Evolutionary conservation across 202 grass and related monocot genomes (phyloP), one percentile per base, ranked within the genome.

Genomic region (Schoenoplectus triqueter): DNA sequence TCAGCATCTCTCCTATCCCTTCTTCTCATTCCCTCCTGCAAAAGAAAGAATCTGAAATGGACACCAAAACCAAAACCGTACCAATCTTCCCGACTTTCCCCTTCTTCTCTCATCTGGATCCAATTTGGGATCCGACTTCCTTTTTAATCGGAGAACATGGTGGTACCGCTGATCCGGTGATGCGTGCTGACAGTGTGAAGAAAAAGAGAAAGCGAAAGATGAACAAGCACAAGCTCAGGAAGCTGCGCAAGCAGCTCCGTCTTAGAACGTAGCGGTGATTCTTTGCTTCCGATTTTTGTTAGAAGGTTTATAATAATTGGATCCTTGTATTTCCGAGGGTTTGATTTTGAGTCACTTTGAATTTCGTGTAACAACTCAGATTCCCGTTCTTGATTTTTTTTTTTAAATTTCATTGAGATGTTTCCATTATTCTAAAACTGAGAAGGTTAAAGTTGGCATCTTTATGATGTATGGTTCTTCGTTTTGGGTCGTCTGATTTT

Each of bases 151-250:
- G 80, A 87, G 89, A 87, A 86, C 48, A 71, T 67, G 46, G 17
- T 13, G 59, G 9, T 10, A 55, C 68, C 4, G 54, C 31, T 0
- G 85, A 66, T 15, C 18, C 76, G 5, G 66, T 87, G 86, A 80
- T 98, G 73, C 89, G 93, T 83, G 93, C 93, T 2, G 95, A 98
- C 84, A 98, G 95, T 87, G 95, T 98, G 54, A 98, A 98, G 95
- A 98, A 98, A 91, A 98, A 95, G 93, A 89, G 95, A 14, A 98
- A 95, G 93, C 91, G 83, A 77, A 98, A 98, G 90, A 98, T 98
- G 95, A 98, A 98, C 93, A 98, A 98, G 85, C 95, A 98, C 88
- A 98, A 98, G 91, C 87, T 90, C 17, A 87, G 87, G 51, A 98
- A 98, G 90, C 88, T 93, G 7, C 87, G 91, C 84, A 98, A 91